Percentiles rank a stretch among this genome's conserved stretches.
These are phyloP conservation scores for Cyclotella atomus DNA, from an alignment of 108 stramenopile species.

Conservation along the genomic window DNA sequence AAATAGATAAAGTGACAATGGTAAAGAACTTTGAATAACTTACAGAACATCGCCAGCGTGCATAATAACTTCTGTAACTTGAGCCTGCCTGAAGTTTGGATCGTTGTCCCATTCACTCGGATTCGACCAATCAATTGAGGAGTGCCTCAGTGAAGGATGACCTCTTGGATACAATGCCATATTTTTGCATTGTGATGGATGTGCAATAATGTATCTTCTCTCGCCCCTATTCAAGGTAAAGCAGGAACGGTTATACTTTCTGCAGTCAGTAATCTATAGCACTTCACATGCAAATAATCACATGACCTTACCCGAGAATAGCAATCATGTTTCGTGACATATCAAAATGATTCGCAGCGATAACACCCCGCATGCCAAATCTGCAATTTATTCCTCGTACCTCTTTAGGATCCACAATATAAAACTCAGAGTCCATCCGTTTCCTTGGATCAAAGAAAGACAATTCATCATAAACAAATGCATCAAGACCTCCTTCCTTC, in stretches of 20 bases:
- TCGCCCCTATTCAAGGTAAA: constrained; percentile 56
- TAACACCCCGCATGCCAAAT: constrained; percentile 83
- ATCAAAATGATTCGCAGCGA: constrained; percentile 84
- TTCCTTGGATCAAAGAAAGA: constrained; percentile 57
- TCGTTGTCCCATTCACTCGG: constrained; percentile 52
- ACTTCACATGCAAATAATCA: no score
- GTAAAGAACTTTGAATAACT: neutral
- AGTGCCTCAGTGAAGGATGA: constrained; percentile 62
- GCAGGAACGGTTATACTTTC: no score
- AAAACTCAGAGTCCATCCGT: constrained; percentile 47
- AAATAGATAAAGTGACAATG: neutral
- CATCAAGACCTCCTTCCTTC: constrained; percentile 13
- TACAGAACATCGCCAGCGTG: constrained; percentile 92
- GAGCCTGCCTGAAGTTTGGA: constrained; percentile 80
- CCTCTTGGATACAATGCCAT: constrained; percentile 67
- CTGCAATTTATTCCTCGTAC: constrained; percentile 87
- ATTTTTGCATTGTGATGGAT: constrained; percentile 67
- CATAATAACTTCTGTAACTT: constrained; percentile 86
- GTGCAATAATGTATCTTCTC: constrained; percentile 72
- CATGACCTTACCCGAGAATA: constrained; percentile 39
- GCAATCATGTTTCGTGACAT: constrained; percentile 79
- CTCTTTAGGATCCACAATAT: constrained; percentile 69
- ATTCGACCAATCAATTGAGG: constrained; percentile 54
- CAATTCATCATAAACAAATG: constrained; percentile 61
- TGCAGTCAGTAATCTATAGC: no score